phyloP scores from a whole-genome alignment of 768 basidiomycete species.

The Kwoniella heveanensis region DNA sequence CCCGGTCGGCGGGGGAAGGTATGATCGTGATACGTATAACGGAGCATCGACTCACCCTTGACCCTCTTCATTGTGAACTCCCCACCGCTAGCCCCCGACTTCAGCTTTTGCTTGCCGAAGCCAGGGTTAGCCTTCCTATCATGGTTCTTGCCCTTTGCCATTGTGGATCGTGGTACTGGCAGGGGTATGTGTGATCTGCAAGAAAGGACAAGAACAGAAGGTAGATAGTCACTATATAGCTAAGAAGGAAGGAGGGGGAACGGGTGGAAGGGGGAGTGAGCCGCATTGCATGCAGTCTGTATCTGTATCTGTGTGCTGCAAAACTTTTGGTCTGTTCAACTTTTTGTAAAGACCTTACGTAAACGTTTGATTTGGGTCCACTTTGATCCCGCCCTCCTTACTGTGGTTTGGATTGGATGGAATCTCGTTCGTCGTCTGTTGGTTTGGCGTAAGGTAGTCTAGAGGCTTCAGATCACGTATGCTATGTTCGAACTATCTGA shows the following conservation, averaged over 20 bases:
- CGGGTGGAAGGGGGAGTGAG: neutral
- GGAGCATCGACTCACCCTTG: slow-evolving; percentile 47
- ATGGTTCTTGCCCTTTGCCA: slow-evolving; percentile 57
- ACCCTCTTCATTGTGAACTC: slow-evolving; percentile 56
- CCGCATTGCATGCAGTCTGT: no score
- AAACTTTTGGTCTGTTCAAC: slow-evolving; percentile 13
- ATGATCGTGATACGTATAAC: neutral
- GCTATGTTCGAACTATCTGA: neutral
- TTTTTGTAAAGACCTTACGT: slow-evolving; percentile 6
- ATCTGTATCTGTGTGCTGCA: no score
- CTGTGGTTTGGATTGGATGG: slow-evolving; percentile 3
- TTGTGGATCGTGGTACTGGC: slow-evolving; percentile 23
- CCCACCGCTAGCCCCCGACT: slow-evolving; percentile 40
- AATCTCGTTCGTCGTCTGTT: slow-evolving; percentile 12
- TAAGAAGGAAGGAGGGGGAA: no score
- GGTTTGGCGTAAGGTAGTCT: no score
- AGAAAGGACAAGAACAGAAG: no score
- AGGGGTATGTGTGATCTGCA: neutral
- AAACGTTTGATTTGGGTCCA: slow-evolving; percentile 11
- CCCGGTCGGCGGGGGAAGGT: no score
- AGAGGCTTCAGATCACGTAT: neutral
- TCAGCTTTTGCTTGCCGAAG: slow-evolving; percentile 51
- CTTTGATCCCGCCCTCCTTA: no score
- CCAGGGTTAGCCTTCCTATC: slow-evolving; percentile 47
- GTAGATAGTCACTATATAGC: no score